These are phyloP conservation scores for Neopestalotiopsis rosae DNA, from an alignment of 2,329 filamentous ascomycete species.

Conservation along the genomic window DNA sequence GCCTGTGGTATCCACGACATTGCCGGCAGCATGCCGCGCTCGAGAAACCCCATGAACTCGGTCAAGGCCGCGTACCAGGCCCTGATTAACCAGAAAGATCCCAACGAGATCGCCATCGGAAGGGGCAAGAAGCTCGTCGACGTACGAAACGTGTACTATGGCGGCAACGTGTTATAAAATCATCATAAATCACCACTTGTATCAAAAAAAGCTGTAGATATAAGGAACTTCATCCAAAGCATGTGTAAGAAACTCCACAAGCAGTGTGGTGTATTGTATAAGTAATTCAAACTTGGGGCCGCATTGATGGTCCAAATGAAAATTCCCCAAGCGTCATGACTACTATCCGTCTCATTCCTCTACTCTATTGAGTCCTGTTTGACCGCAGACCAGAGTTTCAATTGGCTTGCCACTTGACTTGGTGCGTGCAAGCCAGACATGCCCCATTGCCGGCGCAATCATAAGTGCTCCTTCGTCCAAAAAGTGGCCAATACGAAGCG, in stretches of 20 bases:
- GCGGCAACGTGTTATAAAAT: conserved; percentile 69
- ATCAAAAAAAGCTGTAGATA: conserved; percentile 18
- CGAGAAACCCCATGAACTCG: conserved; percentile 96
- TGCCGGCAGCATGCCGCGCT: conserved; percentile 80
- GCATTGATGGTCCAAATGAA: background rate
- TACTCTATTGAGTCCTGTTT: background rate
- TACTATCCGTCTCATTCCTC: background rate
- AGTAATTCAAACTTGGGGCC: background rate
- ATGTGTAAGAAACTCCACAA: background rate
- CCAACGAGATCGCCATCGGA: conserved; percentile 87
- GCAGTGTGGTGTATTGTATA: conserved; percentile 2
- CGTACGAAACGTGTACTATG: conserved; percentile 96
- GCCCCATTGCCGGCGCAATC: background rate
- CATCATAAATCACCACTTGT: conserved; percentile 1
- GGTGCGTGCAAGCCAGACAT: background rate
- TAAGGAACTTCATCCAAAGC: conserved; percentile 3
- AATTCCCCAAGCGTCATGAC: background rate
- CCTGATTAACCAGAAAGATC: conserved; percentile 81
- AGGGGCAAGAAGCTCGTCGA: conserved; percentile 95
- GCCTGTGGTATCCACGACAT: conserved; percentile 87
- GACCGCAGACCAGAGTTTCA: background rate
- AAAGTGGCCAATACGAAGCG: too few species aligned
- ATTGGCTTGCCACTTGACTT: background rate
- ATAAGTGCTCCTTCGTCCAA: too few species aligned
- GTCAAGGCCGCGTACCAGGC: conserved; percentile 90